Evolutionary conservation across 441 rosid genomes (phyloP).

Genomic region (Mallotus japonicus): DNA sequence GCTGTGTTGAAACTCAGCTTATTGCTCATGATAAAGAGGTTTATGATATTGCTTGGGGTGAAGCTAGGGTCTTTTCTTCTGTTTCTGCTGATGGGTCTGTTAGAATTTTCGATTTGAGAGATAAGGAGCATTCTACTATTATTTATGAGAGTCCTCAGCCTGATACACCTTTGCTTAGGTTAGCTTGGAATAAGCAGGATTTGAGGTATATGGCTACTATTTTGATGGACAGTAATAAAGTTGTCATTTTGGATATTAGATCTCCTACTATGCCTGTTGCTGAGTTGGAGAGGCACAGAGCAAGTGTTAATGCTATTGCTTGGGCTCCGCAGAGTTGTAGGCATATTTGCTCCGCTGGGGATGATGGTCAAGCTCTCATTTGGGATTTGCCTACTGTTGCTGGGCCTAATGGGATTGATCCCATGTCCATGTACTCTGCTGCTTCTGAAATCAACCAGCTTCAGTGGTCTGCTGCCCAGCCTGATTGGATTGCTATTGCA

Average conservation of each 20-base stretch:
- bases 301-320: conserved; percentile 78
- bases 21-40: conserved; percentile 97
- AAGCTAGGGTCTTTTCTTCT: conserved; percentile 84
- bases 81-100: conserved; percentile 97
- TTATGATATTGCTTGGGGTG: conserved; percentile 96
- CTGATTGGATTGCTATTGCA: conserved; percentile 88
- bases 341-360: conserved; percentile 86
- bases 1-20: conserved; percentile 78
- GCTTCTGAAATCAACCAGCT: conserved; percentile 82
- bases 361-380: conserved; percentile 75
- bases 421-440: conserved; percentile 74
- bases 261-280: conserved; percentile 90
- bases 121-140: conserved; percentile 89
- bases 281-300: conserved; percentile 82
- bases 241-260: conserved; percentile 85
- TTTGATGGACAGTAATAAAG: conserved; percentile 87
- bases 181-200: conserved; percentile 97
- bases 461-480: conserved; percentile 79
- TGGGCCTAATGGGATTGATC: conserved; percentile 94
- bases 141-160: conserved; percentile 91
- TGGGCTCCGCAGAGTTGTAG: conserved; percentile 91
- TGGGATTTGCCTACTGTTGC: conserved; percentile 94
- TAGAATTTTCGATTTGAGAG: conserved; percentile 79
- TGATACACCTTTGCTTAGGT: conserved; percentile 75
- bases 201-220: conserved; percentile 82